A percentile compares a stretch with the other conserved stretches of the same genome.
These are phyloP conservation scores for Golubevia pallescens DNA, from an alignment of 1,284 basidiomycete species.

Conservation along the genomic window DNA sequence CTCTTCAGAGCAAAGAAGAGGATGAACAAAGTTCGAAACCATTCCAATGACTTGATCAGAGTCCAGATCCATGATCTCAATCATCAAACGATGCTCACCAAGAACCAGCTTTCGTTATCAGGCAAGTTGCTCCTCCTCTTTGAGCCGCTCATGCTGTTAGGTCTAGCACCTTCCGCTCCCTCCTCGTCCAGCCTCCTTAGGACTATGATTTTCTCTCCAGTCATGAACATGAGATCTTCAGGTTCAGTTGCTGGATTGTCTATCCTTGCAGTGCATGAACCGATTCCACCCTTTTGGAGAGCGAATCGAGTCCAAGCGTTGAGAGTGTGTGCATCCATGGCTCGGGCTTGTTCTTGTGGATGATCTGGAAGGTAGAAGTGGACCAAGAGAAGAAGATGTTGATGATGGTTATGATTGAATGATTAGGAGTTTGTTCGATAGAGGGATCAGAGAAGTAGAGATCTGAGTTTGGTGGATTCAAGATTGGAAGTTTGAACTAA, in stretches of 20 bases:
- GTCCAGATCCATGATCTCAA: neutral
- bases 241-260: constrained; percentile 48
- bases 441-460: neutral
- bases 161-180: constrained; percentile 10
- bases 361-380: neutral
- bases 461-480: too few species aligned
- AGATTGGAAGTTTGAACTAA: too few species aligned
- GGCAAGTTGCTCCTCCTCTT: constrained; percentile 10
- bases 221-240: constrained; percentile 58
- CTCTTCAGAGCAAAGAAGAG: too few species aligned
- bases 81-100: constrained; percentile 14
- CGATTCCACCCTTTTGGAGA: constrained; percentile 60
- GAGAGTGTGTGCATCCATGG: constrained; percentile 59
- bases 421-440: neutral
- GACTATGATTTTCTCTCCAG: constrained; percentile 56
- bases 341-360: neutral
- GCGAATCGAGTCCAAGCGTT: constrained; percentile 63
- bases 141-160: constrained; percentile 9
- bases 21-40: too few species aligned
- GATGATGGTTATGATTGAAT: neutral
- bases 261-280: constrained; percentile 50
- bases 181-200: constrained; percentile 47
- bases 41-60: too few species aligned
- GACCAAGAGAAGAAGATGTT: neutral
- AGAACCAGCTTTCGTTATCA: constrained; percentile 19